These are phyloP conservation scores for Strobilomyces echinocephalus DNA, from an alignment of 768 basidiomycete species.

Conservation along the genomic window DNA sequence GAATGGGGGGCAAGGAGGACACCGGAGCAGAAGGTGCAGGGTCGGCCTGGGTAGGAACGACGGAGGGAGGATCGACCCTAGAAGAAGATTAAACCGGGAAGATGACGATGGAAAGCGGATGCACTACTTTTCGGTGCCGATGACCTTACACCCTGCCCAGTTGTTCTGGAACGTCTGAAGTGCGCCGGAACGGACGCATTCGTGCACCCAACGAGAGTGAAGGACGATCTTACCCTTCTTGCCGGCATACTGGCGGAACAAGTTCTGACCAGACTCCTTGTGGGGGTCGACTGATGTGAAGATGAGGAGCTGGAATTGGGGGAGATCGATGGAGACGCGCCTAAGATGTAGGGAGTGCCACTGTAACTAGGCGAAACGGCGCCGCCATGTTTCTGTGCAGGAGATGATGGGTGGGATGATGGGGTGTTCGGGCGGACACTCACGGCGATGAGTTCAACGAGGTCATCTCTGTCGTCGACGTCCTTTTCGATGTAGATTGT, in stretches of 20 bases:
- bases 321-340: conserved; percentile 37
- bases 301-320: conserved; percentile 2
- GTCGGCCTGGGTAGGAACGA: conserved; percentile 20
- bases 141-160: conserved; percentile 80
- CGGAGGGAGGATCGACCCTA: conserved; percentile 25
- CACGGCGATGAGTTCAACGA: conserved; percentile 65
- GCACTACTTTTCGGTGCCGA: conserved; percentile 64
- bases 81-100: neutral
- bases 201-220: conserved; percentile 67
- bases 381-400: conserved; percentile 69
- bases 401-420: conserved; percentile 1
- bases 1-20: conserved; percentile 23
- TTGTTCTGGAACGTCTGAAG: conserved; percentile 72
- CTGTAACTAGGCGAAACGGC: conserved; percentile 71
- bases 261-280: conserved; percentile 73
- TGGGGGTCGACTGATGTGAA: conserved; percentile 62
- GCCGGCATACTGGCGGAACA: conserved; percentile 72
- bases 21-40: conserved; percentile 24
- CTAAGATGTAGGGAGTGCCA: conserved; percentile 74
- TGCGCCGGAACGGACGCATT: conserved; percentile 64
- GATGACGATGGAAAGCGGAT: neutral
- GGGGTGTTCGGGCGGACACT: conserved; percentile 27
- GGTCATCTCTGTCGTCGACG: conserved; percentile 60
- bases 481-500: conserved; percentile 78
- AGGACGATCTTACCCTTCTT: conserved; percentile 81